These are phyloP conservation scores for Penicillium sp. DNA, from an alignment of 2,329 filamentous ascomycete species.

Conservation along the genomic window DNA sequence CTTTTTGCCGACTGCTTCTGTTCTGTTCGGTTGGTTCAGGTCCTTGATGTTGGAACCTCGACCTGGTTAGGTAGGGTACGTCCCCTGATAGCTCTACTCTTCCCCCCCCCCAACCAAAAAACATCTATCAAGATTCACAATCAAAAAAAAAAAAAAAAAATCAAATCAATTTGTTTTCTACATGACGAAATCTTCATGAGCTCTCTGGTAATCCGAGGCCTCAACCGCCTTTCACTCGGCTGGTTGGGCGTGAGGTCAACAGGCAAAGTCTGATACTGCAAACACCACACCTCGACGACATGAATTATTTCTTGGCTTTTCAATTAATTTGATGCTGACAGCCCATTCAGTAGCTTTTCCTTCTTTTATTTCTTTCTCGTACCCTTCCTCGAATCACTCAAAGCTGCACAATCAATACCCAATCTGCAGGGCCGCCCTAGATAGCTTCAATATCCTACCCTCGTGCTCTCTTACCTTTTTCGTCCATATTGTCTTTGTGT, in stretches of 20 bases:
- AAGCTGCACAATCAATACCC: background rate
- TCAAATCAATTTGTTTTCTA: background rate
- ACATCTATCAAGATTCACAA: constrained; percentile 1
- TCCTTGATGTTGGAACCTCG: background rate
- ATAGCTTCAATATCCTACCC: background rate
- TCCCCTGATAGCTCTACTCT: constrained; percentile 9
- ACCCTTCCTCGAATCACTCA: background rate
- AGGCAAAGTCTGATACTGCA: constrained; percentile 44
- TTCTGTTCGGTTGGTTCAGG: background rate
- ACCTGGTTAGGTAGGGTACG: constrained; percentile 21
- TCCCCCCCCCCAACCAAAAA: background rate
- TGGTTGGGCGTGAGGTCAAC: constrained; percentile 48
- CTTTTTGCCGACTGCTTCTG: constrained; percentile 4
- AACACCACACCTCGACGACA: constrained; percentile 24
- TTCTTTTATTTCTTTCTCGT: background rate
- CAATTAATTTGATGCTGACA: background rate
- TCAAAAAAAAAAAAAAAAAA: background rate
- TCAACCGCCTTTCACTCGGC: constrained; percentile 43
- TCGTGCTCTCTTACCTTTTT: background rate
- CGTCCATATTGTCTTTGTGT: background rate
- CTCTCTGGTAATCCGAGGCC: constrained; percentile 51
- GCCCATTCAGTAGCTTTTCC: background rate
- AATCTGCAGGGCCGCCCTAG: background rate
- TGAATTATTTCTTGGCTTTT: background rate
- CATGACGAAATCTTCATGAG: constrained; percentile 43